phyloP scores from a whole-genome alignment of 2,329 filamentous ascomycete species.

The Clarireedia monteithiana region DNA sequence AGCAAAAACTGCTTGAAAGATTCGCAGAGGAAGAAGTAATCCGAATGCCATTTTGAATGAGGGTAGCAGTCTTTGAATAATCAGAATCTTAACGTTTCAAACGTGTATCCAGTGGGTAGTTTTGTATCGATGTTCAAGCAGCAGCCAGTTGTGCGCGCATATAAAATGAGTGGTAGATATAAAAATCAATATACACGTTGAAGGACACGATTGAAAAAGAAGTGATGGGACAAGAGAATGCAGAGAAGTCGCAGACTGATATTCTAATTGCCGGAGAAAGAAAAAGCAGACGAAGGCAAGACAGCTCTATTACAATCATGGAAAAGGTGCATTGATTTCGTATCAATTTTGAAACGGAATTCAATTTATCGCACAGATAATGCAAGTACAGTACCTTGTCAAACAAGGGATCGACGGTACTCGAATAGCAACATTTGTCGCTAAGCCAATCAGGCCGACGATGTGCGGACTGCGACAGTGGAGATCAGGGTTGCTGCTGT shows the following conservation, averaged over 20 bases:
- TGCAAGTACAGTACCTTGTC: neutral
- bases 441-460: neutral
- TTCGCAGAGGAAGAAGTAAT: constrained; percentile 37
- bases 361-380: constrained; percentile 8
- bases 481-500: neutral
- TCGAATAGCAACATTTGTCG: neutral
- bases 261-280: neutral
- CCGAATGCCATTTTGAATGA: constrained; percentile 32
- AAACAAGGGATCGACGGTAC: constrained; percentile 1
- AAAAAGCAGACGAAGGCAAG: constrained; percentile 4
- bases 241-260: constrained; percentile 1
- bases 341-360: constrained; percentile 8
- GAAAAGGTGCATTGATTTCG: neutral
- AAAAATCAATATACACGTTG: constrained; percentile 1
- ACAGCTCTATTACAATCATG: constrained; percentile 2
- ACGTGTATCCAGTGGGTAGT: constrained; percentile 1
- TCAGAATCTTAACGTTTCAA: constrained; percentile 2
- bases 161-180: constrained; percentile 11
- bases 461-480: neutral
- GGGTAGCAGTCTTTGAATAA: neutral
- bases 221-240: neutral
- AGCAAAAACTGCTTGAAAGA: constrained; percentile 37
- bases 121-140: constrained; percentile 4
- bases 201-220: constrained; percentile 6
- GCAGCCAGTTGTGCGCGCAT: constrained; percentile 20